These are phyloP conservation scores for Gymnopilus dilepis DNA, from an alignment of 768 basidiomycete genomes.

Conservation along the genomic window DNA sequence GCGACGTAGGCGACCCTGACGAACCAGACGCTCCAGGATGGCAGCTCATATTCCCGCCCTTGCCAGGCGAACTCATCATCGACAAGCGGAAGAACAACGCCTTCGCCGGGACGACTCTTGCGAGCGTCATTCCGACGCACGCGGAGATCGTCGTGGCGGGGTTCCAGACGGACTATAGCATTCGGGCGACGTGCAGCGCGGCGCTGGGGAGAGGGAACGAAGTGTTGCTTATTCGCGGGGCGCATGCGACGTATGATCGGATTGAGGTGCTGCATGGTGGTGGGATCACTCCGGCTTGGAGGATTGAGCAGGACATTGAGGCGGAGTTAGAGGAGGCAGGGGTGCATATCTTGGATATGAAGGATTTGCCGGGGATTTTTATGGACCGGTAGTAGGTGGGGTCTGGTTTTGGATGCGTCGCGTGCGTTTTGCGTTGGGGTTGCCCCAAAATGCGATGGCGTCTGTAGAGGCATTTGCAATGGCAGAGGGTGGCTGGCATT, in stretches of 20 bases:
- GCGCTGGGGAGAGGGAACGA: constrained; percentile 69
- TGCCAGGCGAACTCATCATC: constrained; percentile 55
- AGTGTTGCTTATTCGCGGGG: constrained; percentile 64
- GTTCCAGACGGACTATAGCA: constrained; percentile 70
- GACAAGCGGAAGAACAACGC: constrained; percentile 78
- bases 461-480: no score
- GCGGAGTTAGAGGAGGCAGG: constrained; percentile 73
- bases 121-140: constrained; percentile 50
- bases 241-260: constrained; percentile 73
- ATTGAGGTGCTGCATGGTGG: constrained; percentile 61
- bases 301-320: constrained; percentile 66
- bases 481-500: no score
- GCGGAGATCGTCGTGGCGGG: constrained; percentile 72
- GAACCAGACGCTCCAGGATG: constrained; percentile 61
- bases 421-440: no score
- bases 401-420: no score
- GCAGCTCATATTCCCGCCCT: constrained; percentile 60
- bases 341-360: constrained; percentile 68
- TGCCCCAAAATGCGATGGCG: no score
- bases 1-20: constrained; percentile 65
- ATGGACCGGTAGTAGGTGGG: constrained; percentile 53
- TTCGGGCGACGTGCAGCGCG: constrained; percentile 63
- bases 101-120: constrained; percentile 63
- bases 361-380: constrained; percentile 64
- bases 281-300: constrained; percentile 14